Conservation (phyloP, 208 protist genomes). For the Leishmania turanica region DNA sequence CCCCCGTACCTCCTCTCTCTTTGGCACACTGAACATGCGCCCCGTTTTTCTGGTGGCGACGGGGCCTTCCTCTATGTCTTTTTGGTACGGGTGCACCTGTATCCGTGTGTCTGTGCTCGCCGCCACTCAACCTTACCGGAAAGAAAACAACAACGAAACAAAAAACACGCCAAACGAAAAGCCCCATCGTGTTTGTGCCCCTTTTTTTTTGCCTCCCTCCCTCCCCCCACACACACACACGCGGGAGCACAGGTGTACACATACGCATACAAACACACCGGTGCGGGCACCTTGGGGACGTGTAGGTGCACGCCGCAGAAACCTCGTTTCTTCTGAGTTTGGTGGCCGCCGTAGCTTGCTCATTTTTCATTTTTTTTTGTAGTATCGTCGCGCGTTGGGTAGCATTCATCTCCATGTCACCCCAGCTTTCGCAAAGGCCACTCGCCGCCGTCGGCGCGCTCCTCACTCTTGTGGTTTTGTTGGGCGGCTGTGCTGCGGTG, state of each 20-base stretch:
- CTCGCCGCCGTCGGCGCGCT: constrained; percentile 1
- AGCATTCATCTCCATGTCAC: background rate
- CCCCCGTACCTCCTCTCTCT: too few relatives aligned
- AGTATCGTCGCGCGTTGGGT: background rate
- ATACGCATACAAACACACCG: background rate
- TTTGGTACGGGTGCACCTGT: background rate
- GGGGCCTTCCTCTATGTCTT: background rate
- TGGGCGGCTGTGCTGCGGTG: constrained; percentile 10
- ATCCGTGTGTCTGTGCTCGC: background rate
- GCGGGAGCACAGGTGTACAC: background rate
- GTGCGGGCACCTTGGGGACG: background rate
- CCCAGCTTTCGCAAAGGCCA: background rate
- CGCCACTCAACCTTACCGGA: background rate
- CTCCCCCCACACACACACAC: background rate
- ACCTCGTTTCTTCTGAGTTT: too few relatives aligned
- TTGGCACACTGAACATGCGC: background rate
- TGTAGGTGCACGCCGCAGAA: background rate
- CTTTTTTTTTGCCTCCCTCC: too few relatives aligned
- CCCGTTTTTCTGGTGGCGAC: background rate
- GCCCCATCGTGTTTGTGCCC: background rate
- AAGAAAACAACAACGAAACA: background rate
- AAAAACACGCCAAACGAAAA: too few relatives aligned
- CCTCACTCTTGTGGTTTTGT: constrained; percentile 24
- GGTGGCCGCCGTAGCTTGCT: background rate
- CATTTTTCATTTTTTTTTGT: background rate